These are phyloP conservation scores for Xylaria grammica DNA, from an alignment of 495 filamentous ascomycete species.

Conservation along the genomic window DNA sequence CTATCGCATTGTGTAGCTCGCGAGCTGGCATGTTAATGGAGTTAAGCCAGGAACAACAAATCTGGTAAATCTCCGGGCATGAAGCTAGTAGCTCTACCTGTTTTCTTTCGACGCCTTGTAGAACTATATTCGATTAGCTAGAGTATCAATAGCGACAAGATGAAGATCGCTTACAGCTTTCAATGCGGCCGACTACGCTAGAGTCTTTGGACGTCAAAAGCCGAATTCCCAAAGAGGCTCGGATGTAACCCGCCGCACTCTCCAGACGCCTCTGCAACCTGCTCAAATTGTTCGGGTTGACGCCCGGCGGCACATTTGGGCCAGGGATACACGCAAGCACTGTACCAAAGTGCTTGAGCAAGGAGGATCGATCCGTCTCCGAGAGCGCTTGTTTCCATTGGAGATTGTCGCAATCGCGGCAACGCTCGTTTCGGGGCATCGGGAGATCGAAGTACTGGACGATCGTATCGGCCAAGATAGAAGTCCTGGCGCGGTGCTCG, in stretches of 20 bases:
- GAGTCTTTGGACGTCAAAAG: conserved; percentile 3
- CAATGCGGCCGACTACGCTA: conserved; percentile 5
- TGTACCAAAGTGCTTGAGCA: conserved; percentile 15
- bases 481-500: conserved; percentile 42
- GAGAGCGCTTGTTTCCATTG: conserved; percentile 18
- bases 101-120: conserved; percentile 18
- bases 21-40: conserved; percentile 26
- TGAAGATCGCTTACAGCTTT: conserved; percentile 23
- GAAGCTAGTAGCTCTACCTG: conserved; percentile 26
- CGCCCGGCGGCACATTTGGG: conserved; percentile 27
- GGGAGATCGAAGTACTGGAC: conserved; percentile 37
- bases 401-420: conserved; percentile 28
- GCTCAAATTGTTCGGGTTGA: conserved; percentile 25
- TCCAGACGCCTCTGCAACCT: conserved; percentile 21
- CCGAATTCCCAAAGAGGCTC: conserved; percentile 18
- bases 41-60: conserved; percentile 24
- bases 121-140: conserved; percentile 28
- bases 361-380: conserved; percentile 4
- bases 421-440: conserved; percentile 22
- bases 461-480: conserved; percentile 37
- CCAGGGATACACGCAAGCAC: conserved; percentile 19
- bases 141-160: background rate
- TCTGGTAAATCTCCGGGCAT: conserved; percentile 11
- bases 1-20: background rate
- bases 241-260: conserved; percentile 22